A percentile compares a stretch with the other conserved stretches of the same genome.
Evolutionary conservation across 139 green algal genomes (phyloP).

Genomic region (Picochlorum sp.): DNA sequence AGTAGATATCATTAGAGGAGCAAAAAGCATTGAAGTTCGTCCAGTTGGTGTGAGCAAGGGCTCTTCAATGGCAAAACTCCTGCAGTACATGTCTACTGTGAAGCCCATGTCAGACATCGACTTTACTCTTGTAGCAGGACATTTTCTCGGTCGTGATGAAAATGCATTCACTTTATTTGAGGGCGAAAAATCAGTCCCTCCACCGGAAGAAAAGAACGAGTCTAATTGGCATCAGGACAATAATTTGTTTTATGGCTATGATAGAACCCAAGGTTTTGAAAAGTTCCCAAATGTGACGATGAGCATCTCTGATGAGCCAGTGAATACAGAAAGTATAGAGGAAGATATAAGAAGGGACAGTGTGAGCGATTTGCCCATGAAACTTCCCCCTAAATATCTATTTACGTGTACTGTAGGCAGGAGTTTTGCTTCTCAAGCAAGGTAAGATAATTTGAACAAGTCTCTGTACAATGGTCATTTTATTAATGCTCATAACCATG

Average conservation of each 20-base stretch:
- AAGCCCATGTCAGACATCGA: background rate
- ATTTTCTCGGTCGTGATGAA: conserved; percentile 90
- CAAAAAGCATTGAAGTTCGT: conserved; percentile 76
- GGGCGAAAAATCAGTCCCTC: conserved; percentile 18
- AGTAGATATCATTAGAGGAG: conserved; percentile 90
- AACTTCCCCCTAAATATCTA: conserved; percentile 58
- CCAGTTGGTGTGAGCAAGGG: conserved; percentile 95
- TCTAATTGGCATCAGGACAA: background rate
- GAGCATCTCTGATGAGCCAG: background rate
- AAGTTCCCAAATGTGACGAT: background rate
- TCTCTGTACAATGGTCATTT: too few species aligned
- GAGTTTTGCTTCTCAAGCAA: conserved; percentile 13
- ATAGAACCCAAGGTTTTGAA: background rate
- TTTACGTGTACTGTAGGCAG: conserved; percentile 81
- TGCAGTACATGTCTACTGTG: conserved; percentile 31
- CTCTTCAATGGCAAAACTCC: conserved; percentile 72
- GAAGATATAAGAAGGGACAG: too few species aligned
- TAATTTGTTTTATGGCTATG: background rate
- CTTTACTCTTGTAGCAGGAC: conserved; percentile 73
- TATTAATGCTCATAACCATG: too few species aligned
- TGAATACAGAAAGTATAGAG: too few species aligned
- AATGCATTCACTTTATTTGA: conserved; percentile 92
- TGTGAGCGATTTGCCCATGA: conserved; percentile 31
- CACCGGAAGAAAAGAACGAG: background rate
- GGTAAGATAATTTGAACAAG: too few species aligned